Conservation (phyloP, 2,329 filamentous ascomycete species). For the Pleoardoris graminearum region DNA sequence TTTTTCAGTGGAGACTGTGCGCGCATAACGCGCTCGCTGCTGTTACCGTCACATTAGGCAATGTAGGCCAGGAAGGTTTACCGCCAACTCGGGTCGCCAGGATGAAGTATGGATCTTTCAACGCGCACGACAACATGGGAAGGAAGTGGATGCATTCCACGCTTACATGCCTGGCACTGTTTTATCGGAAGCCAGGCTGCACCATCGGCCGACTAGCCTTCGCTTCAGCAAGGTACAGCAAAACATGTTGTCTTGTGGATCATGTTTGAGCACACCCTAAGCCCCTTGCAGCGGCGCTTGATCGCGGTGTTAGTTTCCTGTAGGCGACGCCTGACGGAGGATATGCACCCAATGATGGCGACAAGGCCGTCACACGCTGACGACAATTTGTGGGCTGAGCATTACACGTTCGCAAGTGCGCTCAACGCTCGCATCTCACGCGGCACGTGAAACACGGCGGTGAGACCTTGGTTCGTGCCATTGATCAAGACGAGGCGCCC, state of each 20-base stretch:
- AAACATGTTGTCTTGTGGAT: slow-evolving; percentile 37
- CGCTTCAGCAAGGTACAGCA: slow-evolving; percentile 48
- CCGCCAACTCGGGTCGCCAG: not conserved
- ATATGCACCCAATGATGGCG: slow-evolving; percentile 29
- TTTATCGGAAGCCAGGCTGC: slow-evolving; percentile 12
- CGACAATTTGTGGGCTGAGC: slow-evolving; percentile 17
- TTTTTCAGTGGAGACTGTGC: not conserved
- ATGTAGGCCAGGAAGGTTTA: not conserved
- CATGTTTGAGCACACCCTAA: slow-evolving; percentile 29
- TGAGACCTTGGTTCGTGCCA: slow-evolving; percentile 18
- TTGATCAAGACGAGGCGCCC: slow-evolving; percentile 17
- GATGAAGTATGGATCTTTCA: not conserved
- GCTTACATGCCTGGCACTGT: not conserved
- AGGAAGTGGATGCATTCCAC: not conserved
- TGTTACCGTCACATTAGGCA: not conserved
- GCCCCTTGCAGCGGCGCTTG: slow-evolving; percentile 44
- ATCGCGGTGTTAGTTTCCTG: slow-evolving; percentile 34
- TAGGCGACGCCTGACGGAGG: slow-evolving; percentile 17
- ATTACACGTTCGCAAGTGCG: slow-evolving; percentile 18
- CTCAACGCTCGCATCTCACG: slow-evolving; percentile 14
- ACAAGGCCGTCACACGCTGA: slow-evolving; percentile 24
- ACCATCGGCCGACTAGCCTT: slow-evolving; percentile 27
- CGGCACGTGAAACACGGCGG: slow-evolving; percentile 38
- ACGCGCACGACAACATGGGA: not conserved
- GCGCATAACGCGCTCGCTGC: slow-evolving; percentile 4